These are phyloP conservation scores for Aspergillus sp. DNA, from an alignment of 2,329 filamentous ascomycete genomes.

Conservation along the genomic window DNA sequence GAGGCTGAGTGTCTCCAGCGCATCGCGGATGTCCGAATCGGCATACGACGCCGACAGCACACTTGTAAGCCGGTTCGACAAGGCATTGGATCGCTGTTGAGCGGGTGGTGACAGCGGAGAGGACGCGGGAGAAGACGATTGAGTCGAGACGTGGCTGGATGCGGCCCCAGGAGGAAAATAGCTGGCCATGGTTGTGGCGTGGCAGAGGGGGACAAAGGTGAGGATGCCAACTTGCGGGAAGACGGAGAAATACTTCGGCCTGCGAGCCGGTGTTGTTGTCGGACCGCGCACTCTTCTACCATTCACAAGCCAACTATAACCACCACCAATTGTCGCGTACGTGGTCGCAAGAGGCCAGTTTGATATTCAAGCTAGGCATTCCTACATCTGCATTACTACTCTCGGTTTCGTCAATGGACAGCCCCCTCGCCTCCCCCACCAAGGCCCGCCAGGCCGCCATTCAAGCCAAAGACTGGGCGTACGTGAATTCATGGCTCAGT, in stretches of 20 bases:
- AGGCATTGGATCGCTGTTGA: conserved; percentile 54
- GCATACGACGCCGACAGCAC: conserved; percentile 91
- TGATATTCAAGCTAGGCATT: too few species aligned
- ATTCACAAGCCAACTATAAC: neutral
- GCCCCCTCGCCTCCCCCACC: conserved; percentile 57
- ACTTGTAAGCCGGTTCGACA: conserved; percentile 77
- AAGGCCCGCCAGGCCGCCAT: conserved; percentile 73
- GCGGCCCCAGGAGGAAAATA: conserved; percentile 27
- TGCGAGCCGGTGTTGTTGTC: neutral
- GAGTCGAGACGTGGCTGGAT: conserved; percentile 21
- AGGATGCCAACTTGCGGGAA: conserved; percentile 12
- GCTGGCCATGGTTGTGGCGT: conserved; percentile 28
- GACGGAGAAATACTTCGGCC: conserved; percentile 4
- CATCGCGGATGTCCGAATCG: conserved; percentile 86
- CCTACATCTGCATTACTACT: too few species aligned
- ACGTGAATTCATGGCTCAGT: conserved; percentile 78
- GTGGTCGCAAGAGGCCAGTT: too few species aligned
- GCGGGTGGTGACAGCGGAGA: conserved; percentile 30
- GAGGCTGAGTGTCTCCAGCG: conserved; percentile 72
- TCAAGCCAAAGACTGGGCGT: conserved; percentile 86
- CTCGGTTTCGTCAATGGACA: conserved; percentile 23
- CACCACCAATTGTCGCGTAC: neutral
- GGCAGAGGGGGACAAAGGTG: neutral
- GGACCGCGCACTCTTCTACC: neutral
- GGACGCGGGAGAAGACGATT: conserved; percentile 21